phyloP scores from a whole-genome alignment of 768 basidiomycete species.

The Coprinopsis cinerea region DNA sequence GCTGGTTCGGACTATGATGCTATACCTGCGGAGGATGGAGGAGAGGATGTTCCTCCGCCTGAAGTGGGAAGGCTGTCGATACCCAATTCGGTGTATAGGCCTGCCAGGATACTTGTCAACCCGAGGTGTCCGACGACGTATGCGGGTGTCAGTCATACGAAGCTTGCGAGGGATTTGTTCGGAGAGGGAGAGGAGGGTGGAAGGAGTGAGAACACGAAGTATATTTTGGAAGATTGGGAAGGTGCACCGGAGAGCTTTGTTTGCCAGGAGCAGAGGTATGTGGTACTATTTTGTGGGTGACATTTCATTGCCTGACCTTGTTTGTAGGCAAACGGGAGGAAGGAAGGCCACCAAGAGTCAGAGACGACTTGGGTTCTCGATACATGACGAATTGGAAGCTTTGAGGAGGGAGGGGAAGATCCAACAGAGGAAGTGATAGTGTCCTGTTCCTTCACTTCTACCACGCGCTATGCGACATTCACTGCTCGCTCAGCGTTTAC shows the following conservation, averaged over 20 bases:
- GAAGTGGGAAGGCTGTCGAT: slow-evolving; percentile 44
- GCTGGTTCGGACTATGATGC: slow-evolving; percentile 87
- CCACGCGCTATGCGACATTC: too few relatives aligned
- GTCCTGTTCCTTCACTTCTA: too few relatives aligned
- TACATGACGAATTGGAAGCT: slow-evolving; percentile 59
- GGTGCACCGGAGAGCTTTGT: slow-evolving; percentile 97
- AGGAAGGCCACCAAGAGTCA: slow-evolving; percentile 86
- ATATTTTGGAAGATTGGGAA: slow-evolving; percentile 91
- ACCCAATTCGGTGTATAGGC: slow-evolving; percentile 83
- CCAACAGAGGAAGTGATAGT: not conserved
- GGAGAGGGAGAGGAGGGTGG: slow-evolving; percentile 66
- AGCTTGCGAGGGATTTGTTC: slow-evolving; percentile 91
- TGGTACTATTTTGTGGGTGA: slow-evolving; percentile 10
- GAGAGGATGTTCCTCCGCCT: slow-evolving; percentile 34
- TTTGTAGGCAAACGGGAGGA: slow-evolving; percentile 77
- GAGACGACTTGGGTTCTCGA: slow-evolving; percentile 74
- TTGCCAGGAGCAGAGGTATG: slow-evolving; percentile 89
- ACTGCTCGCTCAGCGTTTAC: too few relatives aligned
- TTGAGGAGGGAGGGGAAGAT: slow-evolving; percentile 9
- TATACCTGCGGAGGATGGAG: slow-evolving; percentile 62
- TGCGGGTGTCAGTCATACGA: slow-evolving; percentile 94
- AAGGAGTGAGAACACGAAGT: slow-evolving; percentile 64
- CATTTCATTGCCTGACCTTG: slow-evolving; percentile 1
- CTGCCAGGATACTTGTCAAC: slow-evolving; percentile 91
- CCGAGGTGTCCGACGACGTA: slow-evolving; percentile 97